Evolutionary conservation across 805 yeast species (phyloP).

Genomic region (Peterozyma xylosa): DNA sequence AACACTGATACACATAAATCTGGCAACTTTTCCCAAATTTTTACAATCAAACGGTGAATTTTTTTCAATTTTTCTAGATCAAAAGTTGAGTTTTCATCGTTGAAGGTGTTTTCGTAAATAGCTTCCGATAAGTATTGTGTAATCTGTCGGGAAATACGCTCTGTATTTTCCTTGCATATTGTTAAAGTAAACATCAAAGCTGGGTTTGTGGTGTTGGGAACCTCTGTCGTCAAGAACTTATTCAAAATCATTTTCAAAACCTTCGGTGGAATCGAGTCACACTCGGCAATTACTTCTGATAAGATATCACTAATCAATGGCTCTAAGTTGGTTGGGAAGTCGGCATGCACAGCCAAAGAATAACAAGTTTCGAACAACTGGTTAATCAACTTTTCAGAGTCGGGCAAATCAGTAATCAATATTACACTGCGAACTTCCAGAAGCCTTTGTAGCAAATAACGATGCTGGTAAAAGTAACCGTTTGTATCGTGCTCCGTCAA

Average conservation of each 20-base stretch:
- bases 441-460: slow-evolving; percentile 56
- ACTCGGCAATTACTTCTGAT: slow-evolving; percentile 67
- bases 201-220: slow-evolving; percentile 34
- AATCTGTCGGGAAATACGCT: slow-evolving; percentile 65
- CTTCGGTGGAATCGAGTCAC: slow-evolving; percentile 51
- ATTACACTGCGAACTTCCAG: slow-evolving; percentile 73
- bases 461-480: slow-evolving; percentile 55
- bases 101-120: slow-evolving; percentile 39
- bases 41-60: slow-evolving; percentile 54
- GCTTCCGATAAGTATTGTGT: slow-evolving; percentile 78
- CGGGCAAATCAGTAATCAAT: slow-evolving; percentile 67
- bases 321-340: slow-evolving; percentile 45
- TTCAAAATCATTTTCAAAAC: slow-evolving; percentile 60
- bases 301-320: slow-evolving; percentile 64
- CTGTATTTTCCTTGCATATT: slow-evolving; percentile 64
- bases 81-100: slow-evolving; percentile 15
- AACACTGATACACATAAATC: slow-evolving; percentile 65
- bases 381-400: slow-evolving; percentile 46
- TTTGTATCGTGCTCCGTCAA: slow-evolving; percentile 44
- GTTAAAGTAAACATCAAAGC: slow-evolving; percentile 59
- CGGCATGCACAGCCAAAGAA: slow-evolving; percentile 31
- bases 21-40: slow-evolving; percentile 74
- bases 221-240: slow-evolving; percentile 39
- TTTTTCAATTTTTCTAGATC: slow-evolving; percentile 39
- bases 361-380: slow-evolving; percentile 57